Conservation (phyloP, 2,329 filamentous ascomycete genomes). For the Thielaviopsis populi region DNA sequence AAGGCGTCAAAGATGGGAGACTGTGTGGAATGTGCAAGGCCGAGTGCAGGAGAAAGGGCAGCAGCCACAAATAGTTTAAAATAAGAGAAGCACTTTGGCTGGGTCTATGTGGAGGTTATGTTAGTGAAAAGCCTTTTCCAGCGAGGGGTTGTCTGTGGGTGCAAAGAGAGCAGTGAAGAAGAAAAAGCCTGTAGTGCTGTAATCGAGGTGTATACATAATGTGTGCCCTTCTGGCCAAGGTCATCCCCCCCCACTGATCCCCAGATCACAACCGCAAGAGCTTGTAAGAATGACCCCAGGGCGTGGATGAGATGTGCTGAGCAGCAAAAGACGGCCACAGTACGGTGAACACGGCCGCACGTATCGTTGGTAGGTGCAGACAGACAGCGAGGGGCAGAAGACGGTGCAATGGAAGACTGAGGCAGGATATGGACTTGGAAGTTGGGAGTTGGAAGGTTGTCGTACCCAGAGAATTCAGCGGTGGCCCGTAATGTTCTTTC, state of each 20-base stretch:
- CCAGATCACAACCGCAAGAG: neutral
- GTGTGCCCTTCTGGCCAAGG: neutral
- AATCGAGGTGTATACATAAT: neutral
- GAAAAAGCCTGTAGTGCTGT: neutral
- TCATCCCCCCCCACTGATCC: neutral
- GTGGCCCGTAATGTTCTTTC: neutral
- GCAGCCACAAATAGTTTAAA: neutral
- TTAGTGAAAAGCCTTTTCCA: neutral
- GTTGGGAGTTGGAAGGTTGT: neutral
- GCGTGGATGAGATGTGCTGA: neutral
- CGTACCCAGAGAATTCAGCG: neutral
- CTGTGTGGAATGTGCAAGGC: neutral
- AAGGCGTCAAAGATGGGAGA: neutral
- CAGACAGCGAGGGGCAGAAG: neutral
- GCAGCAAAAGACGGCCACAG: too few relatives aligned
- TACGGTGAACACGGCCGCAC: neutral
- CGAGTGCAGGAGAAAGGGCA: neutral
- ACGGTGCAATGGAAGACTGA: neutral
- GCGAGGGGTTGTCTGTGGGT: neutral
- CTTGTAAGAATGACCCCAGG: neutral
- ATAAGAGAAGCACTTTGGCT: neutral
- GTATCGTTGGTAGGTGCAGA: neutral
- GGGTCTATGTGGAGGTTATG: neutral
- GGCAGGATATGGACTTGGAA: neutral
- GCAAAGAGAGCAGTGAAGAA: neutral